phyloP scores from a whole-genome alignment of 768 basidiomycete species.

The Termitomyces sp. region DNA sequence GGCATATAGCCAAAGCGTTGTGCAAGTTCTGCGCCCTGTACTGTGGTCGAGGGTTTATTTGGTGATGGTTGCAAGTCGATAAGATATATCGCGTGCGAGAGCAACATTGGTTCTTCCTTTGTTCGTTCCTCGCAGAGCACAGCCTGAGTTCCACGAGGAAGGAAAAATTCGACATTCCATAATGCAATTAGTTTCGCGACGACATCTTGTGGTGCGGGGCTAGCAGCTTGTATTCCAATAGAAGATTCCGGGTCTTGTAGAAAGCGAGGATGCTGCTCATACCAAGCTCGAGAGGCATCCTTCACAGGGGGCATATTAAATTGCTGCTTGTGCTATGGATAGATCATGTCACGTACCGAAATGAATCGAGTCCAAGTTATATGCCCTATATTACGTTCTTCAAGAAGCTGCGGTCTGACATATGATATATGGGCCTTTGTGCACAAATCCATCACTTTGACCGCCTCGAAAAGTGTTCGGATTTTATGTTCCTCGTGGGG shows the following conservation, averaged over 20 bases:
- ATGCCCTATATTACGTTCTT: neutral
- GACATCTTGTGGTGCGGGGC: neutral
- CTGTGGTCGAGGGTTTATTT: neutral
- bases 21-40: neutral
- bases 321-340: too few relatives aligned
- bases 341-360: neutral
- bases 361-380: neutral
- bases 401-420: neutral
- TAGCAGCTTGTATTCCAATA: neutral
- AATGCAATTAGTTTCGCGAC: too few relatives aligned
- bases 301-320: neutral
- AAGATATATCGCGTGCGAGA: too few relatives aligned
- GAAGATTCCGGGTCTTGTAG: neutral
- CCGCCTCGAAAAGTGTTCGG: neutral
- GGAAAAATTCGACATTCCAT: too few relatives aligned
- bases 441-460: too few relatives aligned
- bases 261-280: neutral
- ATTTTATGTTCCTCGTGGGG: too few relatives aligned
- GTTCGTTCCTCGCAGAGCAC: too few relatives aligned
- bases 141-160: too few relatives aligned
- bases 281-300: neutral
- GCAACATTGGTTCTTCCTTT: neutral
- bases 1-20: neutral
- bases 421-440: neutral
- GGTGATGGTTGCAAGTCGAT: neutral